Percentiles rank a stretch among this genome's conserved stretches.
Evolutionary conservation across 2,329 filamentous ascomycete species (phyloP).

Genomic region (Emergomyces orientalis): DNA sequence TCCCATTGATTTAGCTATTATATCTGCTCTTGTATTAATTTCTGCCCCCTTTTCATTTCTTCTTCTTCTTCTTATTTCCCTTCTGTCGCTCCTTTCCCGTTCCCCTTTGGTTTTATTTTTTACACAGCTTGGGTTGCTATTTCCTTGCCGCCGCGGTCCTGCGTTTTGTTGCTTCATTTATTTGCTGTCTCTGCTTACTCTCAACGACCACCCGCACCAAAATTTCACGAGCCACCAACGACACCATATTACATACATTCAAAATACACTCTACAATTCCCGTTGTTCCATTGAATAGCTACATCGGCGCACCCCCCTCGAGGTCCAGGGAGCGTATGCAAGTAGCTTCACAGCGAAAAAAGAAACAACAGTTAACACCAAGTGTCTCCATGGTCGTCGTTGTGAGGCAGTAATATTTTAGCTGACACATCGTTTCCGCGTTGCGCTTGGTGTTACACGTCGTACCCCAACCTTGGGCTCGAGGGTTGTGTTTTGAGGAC

Average conservation of each 20-base stretch:
- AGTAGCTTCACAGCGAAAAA: neutral
- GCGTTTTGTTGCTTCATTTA: neutral
- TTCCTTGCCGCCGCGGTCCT: neutral
- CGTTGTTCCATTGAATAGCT: neutral
- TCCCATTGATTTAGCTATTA: neutral
- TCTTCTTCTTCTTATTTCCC: conserved; percentile 5
- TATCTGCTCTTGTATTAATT: conserved; percentile 9
- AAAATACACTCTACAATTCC: neutral
- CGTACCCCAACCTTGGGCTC: neutral
- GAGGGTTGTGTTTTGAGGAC: neutral
- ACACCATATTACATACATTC: neutral
- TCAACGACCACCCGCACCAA: neutral
- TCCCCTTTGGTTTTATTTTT: neutral
- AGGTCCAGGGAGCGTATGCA: neutral
- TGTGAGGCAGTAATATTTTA: neutral
- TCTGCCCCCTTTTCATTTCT: conserved; percentile 2
- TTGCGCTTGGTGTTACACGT: conserved; percentile 4
- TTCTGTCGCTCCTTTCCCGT: conserved; percentile 11
- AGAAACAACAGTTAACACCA: neutral
- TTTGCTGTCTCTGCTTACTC: neutral
- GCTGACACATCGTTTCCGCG: neutral
- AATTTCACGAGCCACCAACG: neutral
- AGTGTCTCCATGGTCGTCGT: neutral
- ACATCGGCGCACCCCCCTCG: neutral
- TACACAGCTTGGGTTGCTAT: neutral